Evolutionary conservation across 164 flowering plant species (phyloP), one percentile per base, ranked within the genome.

Genomic region (Vitis rotundifolia): DNA sequence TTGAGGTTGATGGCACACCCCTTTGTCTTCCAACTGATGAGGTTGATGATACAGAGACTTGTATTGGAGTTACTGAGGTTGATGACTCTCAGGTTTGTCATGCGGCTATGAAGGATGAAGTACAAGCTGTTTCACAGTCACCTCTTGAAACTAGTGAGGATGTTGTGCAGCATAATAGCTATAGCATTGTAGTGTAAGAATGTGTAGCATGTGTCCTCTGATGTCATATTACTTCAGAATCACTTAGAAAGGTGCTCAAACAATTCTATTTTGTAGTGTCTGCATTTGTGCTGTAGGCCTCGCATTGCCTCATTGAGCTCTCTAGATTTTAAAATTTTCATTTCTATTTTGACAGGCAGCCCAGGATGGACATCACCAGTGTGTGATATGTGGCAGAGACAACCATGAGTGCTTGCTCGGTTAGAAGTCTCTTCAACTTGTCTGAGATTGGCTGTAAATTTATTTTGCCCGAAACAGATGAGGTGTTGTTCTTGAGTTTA

Each of bases 81-180:
- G 53, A 52, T 52, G 51, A 16, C 37, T 22, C 56, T 3, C 59
- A 59, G 58, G 48, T 63, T 44, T 49, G 61, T 22, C 51, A 60
- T 37, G 44, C 26, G 6, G 48, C 13, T 22, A 11, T 5, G 44
- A 58, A 64, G 19, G 49, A 16, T 53, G 66, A 49, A 37, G 60
- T 49, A 28, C 76, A 70, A 53, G 68, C 61, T 57, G 68, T 76
- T 61, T 55, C 69, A 15, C 74, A 73, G 49, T 29, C 84, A 47
- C 66, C 81, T 47, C 72, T 75, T 56, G 80, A 70, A 75, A 75
- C 63, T 59, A 61, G 60, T 31, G 81, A 74, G 74, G 84, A 82
- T 49, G 69, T 80, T 61, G 52, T 65, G 9, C 71, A 72, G 50
- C 73, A 80, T 68, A 77, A 64, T 68, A 80, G 69, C 60, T 60